Evolutionary conservation across 169 alveolate genomes (phyloP), one percentile per base, ranked within the genome.

Genomic region (Eimeria necatrix): DNA sequence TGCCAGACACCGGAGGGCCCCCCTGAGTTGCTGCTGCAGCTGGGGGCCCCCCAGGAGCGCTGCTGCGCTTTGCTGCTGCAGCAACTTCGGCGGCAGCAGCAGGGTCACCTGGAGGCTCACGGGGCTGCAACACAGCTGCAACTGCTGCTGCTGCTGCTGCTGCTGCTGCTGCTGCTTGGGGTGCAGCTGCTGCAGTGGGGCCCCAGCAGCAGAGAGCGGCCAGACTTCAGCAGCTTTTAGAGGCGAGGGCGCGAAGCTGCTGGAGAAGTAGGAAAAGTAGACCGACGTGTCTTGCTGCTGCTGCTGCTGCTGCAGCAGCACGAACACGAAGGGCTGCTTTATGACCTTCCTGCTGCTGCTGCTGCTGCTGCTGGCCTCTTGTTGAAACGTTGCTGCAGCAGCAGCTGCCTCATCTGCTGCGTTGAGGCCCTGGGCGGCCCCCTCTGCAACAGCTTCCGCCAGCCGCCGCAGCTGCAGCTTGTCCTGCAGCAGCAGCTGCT

Each of bases 291-390:
- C 84, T 26, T 73, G 84, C 84, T 32, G 84, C 20, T 73, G 51
- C 46, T 64, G 76, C 76, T 73, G 84, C 84, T 73, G 84, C 84
- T 73, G 84, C 26, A 73, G 84, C 59, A 73, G 84, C 22, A 73
- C 84, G 10, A 73, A 53, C 24, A 73, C 26, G 56, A 73, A 73
- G 53, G 84, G 84, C 84, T 26, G 84, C 59, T 73, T 73, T 20
- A 16, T 5, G 46, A 48, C 59, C 24, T 46, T 53, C 22, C 32
- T 73, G 5, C 5, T 73, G 59, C 84, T 73, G 84, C 84, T 32
- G 56, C 84, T 20, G 20, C 46, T 20, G 12, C 61, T 6, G 12
- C 26, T 20, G 3, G 16, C 84, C 7, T 73, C 10, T 22, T 32
- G 84, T 22, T 73, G 84, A 49, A 26, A 53, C 84, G 32, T 1